A percentile compares a stretch with the other conserved stretches of the same genome.
phyloP scores from a whole-genome alignment of 805 yeast species.

The Priceomyces haplophilus region DNA sequence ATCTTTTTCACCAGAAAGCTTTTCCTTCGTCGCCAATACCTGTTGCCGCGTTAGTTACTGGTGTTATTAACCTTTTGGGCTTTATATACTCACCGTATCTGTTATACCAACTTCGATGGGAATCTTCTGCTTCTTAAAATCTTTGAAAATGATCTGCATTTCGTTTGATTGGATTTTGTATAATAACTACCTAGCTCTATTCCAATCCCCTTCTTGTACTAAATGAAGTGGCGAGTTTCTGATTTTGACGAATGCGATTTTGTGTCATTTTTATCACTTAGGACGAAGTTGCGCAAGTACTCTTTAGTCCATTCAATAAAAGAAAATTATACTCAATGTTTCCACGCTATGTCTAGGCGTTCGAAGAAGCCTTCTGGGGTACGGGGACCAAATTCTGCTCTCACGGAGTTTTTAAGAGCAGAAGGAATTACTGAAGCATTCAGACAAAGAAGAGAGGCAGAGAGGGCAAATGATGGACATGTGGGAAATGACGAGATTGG shows the following conservation, averaged over 20 bases:
- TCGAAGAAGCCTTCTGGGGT: slow-evolving; percentile 21
- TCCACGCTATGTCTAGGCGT: slow-evolving; percentile 16
- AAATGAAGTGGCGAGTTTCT: slow-evolving; percentile 6
- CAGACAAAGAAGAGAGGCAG: slow-evolving; percentile 32
- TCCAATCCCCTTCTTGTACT: not conserved
- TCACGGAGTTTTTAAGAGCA: slow-evolving; percentile 81
- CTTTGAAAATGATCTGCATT: slow-evolving; percentile 84
- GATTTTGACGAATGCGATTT: not conserved
- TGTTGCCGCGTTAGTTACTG: slow-evolving; percentile 15
- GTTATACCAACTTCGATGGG: slow-evolving; percentile 70
- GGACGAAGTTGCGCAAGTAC: not conserved
- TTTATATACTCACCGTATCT: slow-evolving; percentile 52
- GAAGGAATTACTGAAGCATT: slow-evolving; percentile 89
- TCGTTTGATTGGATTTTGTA: slow-evolving; percentile 1
- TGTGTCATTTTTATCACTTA: slow-evolving; percentile 2
- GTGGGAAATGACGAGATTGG: slow-evolving; percentile 2
- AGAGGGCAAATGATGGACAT: not conserved
- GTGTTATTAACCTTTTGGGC: not conserved
- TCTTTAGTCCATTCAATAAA: not conserved
- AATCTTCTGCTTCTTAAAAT: slow-evolving; percentile 88
- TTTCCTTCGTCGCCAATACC: slow-evolving; percentile 67
- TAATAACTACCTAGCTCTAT: slow-evolving; percentile 19
- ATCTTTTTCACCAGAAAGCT: slow-evolving; percentile 63
- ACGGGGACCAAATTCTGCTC: slow-evolving; percentile 76
- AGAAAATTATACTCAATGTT: not conserved